A percentile compares a stretch with the other conserved stretches of the same genome.
These are phyloP conservation scores for Cicer cuneatum DNA, from an alignment of 306 rosid species.

Conservation along the genomic window DNA sequence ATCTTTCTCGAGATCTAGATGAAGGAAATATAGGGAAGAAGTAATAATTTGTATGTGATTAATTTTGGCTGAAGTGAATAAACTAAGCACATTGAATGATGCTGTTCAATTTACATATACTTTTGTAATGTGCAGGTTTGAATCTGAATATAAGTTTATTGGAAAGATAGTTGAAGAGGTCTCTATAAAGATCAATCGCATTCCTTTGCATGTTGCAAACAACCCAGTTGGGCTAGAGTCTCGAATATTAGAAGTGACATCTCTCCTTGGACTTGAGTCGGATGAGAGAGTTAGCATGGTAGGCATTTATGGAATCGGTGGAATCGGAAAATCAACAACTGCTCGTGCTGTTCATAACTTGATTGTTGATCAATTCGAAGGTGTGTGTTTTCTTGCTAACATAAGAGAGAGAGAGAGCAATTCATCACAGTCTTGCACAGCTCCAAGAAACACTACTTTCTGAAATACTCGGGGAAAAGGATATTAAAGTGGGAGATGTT, in stretches of 20 bases:
- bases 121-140: not conserved
- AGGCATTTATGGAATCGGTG: slow-evolving; percentile 22
- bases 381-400: slow-evolving; percentile 13
- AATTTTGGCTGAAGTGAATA: not conserved
- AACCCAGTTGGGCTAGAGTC: slow-evolving; percentile 2
- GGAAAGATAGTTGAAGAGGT: not conserved
- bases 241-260: not conserved
- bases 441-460: slow-evolving; percentile 21
- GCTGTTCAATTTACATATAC: not conserved
- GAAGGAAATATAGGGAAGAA: not conserved
- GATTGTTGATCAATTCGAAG: slow-evolving; percentile 14
- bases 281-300: not conserved
- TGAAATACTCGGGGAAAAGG: not conserved
- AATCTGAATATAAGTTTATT: slow-evolving; percentile 15
- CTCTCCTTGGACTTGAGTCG: not conserved
- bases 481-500: slow-evolving; percentile 17
- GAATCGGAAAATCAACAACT: slow-evolving; percentile 23
- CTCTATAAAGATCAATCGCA: not conserved
- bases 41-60: not conserved
- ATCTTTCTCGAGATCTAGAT: not conserved
- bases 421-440: not conserved
- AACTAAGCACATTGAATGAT: not conserved
- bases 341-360: slow-evolving; percentile 26
- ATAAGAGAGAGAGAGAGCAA: not conserved
- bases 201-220: slow-evolving; percentile 13